Conservation (phyloP, 371 early-diverging fungal genomes). For the Mortierella sp. region DNA sequence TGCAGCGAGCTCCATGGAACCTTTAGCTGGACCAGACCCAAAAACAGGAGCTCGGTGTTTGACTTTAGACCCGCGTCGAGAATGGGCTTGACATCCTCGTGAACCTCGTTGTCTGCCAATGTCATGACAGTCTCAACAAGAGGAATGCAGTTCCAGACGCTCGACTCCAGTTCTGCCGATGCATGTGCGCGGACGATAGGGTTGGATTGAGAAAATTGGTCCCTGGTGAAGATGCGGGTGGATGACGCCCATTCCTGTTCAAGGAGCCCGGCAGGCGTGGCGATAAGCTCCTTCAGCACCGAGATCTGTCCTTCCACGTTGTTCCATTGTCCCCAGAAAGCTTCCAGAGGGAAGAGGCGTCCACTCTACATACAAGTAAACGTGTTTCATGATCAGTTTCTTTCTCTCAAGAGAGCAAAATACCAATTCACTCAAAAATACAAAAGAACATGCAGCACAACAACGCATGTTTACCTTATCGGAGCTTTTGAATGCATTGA, state of each 20-base stretch:
- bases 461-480: constrained; percentile 65
- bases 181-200: constrained; percentile 65
- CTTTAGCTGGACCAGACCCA: constrained; percentile 82
- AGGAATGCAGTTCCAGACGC: constrained; percentile 83
- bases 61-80: constrained; percentile 76
- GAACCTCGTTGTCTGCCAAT: constrained; percentile 72
- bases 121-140: constrained; percentile 78
- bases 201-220: constrained; percentile 67
- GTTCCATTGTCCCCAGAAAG: constrained; percentile 83
- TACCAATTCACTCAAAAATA: no score
- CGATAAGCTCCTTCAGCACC: constrained; percentile 75
- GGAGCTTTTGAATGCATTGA: constrained; percentile 73
- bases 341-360: constrained; percentile 75
- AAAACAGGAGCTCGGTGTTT: constrained; percentile 81
- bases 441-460: background rate
- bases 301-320: constrained; percentile 81
- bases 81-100: constrained; percentile 76
- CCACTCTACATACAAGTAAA: constrained; percentile 15
- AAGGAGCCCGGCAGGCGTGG: constrained; percentile 68
- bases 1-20: constrained; percentile 71
- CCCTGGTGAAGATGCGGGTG: constrained; percentile 64
- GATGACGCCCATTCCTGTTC: constrained; percentile 64
- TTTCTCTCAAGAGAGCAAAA: no score
- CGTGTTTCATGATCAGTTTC: no score
- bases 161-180: constrained; percentile 61